These are phyloP conservation scores for Dactylonectria estremocensis DNA, from an alignment of 2,329 filamentous ascomycete species.

Conservation along the genomic window DNA sequence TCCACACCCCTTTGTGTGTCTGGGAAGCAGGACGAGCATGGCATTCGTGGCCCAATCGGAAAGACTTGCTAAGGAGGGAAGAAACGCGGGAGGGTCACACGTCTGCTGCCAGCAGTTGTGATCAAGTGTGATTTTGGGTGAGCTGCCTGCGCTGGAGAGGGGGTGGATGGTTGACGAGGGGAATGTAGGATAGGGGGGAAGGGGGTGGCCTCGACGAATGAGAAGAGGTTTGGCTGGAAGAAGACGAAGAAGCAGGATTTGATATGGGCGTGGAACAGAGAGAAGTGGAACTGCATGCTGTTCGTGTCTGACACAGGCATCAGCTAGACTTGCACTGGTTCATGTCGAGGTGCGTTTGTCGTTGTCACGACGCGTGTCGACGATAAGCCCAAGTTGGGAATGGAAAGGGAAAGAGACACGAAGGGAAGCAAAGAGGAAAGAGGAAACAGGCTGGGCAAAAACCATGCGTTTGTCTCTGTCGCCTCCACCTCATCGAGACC, in stretches of 20 bases:
- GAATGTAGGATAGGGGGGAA: neutral
- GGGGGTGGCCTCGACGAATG: neutral
- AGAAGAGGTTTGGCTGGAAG: neutral
- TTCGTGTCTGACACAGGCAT: neutral
- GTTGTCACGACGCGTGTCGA: neutral
- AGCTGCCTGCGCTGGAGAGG: neutral
- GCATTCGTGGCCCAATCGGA: slow-evolving; percentile 12
- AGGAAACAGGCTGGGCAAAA: neutral
- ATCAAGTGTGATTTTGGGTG: slow-evolving; percentile 1
- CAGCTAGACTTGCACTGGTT: no score
- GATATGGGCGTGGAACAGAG: neutral
- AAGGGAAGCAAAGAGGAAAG: neutral
- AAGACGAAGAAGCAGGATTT: neutral
- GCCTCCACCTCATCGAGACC: neutral
- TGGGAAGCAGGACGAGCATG: neutral
- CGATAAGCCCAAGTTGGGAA: neutral
- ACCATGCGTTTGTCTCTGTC: neutral
- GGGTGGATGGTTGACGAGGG: neutral
- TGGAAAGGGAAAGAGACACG: neutral
- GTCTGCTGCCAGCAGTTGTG: neutral
- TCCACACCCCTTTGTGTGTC: neutral
- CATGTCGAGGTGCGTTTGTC: neutral
- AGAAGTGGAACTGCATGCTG: neutral
- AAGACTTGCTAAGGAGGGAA: neutral
- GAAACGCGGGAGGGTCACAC: neutral